phyloP scores from a whole-genome alignment of 116 monocot species.

The Cymodocea nodosa region DNA sequence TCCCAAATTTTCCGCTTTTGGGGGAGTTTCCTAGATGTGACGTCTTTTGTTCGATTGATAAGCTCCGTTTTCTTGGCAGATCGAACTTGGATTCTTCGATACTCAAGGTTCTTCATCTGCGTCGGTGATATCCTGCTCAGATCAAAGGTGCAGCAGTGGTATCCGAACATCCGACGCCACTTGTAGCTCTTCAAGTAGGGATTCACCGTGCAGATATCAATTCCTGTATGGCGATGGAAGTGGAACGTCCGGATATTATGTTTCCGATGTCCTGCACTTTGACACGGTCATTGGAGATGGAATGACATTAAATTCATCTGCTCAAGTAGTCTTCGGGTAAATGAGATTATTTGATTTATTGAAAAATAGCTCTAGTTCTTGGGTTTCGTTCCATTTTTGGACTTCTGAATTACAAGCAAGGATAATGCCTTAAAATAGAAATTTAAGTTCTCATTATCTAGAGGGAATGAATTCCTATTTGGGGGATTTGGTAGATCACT shows the following conservation, averaged over 20 bases:
- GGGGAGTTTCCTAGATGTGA: too few relatives aligned
- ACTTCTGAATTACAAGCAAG: too few relatives aligned
- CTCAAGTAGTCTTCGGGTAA: constrained; percentile 86
- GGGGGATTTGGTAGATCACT: too few relatives aligned
- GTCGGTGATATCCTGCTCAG: constrained; percentile 48
- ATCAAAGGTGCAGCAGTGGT: constrained; percentile 48
- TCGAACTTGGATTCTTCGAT: constrained; percentile 65
- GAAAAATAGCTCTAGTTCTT: too few relatives aligned
- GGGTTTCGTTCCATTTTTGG: too few relatives aligned
- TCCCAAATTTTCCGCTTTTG: too few relatives aligned
- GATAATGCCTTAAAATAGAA: too few relatives aligned
- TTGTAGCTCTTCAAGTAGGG: constrained; percentile 35
- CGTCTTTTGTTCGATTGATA: background rate
- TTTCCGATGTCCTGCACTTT: constrained; percentile 65
- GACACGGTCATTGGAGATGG: constrained; percentile 36
- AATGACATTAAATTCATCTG: constrained; percentile 58
- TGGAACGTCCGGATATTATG: constrained; percentile 90
- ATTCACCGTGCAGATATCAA: constrained; percentile 40
- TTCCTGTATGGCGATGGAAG: constrained; percentile 99
- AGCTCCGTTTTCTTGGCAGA: constrained; percentile 26
- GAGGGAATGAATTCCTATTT: too few relatives aligned
- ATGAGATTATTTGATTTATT: background rate
- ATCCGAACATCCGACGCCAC: constrained; percentile 41
- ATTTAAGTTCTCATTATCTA: too few relatives aligned
- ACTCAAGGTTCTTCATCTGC: constrained; percentile 55